These are phyloP conservation scores for Gossypium thurberi DNA, from an alignment of 345 rosid species.

Conservation along the genomic window DNA sequence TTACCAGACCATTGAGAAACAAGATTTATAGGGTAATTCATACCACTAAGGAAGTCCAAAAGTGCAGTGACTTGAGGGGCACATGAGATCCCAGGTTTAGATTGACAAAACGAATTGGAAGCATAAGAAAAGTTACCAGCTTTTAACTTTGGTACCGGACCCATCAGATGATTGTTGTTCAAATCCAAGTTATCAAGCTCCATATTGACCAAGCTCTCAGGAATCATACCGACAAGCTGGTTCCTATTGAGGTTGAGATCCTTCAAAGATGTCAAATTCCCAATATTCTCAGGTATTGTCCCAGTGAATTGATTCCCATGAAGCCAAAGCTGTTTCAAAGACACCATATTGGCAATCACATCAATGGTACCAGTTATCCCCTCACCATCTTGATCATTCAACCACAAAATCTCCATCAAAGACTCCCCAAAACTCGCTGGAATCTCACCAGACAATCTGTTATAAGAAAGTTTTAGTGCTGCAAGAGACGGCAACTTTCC, in stretches of 20 bases:
- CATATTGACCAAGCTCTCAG: conserved; percentile 44
- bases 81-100: conserved; percentile 39
- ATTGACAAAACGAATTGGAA: conserved; percentile 54
- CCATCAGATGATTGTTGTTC: conserved; percentile 69
- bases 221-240: conserved; percentile 54
- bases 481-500: conserved; percentile 45
- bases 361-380: conserved; percentile 55
- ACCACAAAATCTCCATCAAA: conserved; percentile 47
- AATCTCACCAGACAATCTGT: conserved; percentile 49
- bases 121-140: conserved; percentile 30
- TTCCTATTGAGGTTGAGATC: conserved; percentile 59
- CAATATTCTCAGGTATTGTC: conserved; percentile 49
- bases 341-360: conserved; percentile 46
- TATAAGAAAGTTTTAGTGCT: conserved; percentile 46
- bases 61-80: conserved; percentile 54
- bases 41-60: conserved; percentile 47
- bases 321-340: conserved; percentile 54
- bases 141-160: conserved; percentile 54
- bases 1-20: conserved; percentile 57
- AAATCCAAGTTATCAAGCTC: conserved; percentile 41
- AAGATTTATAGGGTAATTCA: conserved; percentile 53
- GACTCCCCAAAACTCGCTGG: conserved; percentile 43
- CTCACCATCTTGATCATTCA: conserved; percentile 50
- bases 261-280: conserved; percentile 42
- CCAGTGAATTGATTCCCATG: conserved; percentile 76